Base-by-base conservation (phyloP, 495 filamentous ascomycete genomes). In the Annulohypoxylon stygium region DNA sequence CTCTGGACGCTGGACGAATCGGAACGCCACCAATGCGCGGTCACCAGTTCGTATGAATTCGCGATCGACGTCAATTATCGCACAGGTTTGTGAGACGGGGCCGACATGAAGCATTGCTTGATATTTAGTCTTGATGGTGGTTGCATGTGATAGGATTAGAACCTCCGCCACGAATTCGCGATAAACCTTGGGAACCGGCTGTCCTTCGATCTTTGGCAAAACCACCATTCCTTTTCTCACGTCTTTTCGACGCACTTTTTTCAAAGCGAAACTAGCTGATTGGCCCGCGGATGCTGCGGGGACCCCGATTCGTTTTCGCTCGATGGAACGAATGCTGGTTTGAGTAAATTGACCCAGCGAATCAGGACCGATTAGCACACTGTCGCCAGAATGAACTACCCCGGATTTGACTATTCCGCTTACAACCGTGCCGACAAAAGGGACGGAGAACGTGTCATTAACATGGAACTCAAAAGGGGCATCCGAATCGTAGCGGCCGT, bases 151-250 rank as follows among this genome's bases (percentile, higher is more conserved):
- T 7, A 99, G 86, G 69, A 99, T 99, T 5, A 99, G 87, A 3
- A 98, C 96, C 83, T 99, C 96, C 16, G 96, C 96, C 59, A 97
- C 86, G 79, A 99, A 99, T 76, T 98, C 95, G 39, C 93, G 89
- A 79, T 92, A 92, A 6, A 97, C 96, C 75, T 95, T 97, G 3
- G 91, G 91, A 4, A 89, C 85, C 34, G 88, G 83, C 34, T 89
- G 86, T 4, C 80, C 83, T 36, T 94, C 92, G 45, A 89, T 81
- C 82, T 95, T 98, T 50, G 92, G 91, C 45, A 99, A 82, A 10
- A 98, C 95, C 0, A 99, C 96, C 97, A 98, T 98, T 23, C 96
- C 96, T 86, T 99, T 99, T 34, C 97, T 89, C 0, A 99, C 96
- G 78, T 99, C 97, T 82, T 96, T 97, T 23, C 96, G 83, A 26